phyloP scores from a whole-genome alignment of 495 filamentous ascomycete species.

The Neurospora hispaniola region DNA sequence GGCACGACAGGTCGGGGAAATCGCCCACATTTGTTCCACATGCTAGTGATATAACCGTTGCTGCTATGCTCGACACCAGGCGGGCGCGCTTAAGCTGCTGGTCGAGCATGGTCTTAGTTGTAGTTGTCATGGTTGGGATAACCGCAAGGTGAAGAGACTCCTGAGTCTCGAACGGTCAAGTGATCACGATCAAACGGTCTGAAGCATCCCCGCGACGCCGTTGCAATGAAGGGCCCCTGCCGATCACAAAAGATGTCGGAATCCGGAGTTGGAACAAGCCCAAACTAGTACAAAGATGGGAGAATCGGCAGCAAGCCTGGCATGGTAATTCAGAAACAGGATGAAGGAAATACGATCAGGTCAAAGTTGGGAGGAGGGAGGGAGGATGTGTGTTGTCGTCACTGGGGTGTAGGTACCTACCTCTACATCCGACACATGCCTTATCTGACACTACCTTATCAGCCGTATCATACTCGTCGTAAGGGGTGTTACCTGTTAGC shows the following conservation, averaged over 20 bases:
- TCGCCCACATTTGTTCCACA: slow-evolving; percentile 78
- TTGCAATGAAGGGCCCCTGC: background rate
- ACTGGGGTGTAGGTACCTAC: background rate
- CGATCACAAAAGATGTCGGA: background rate
- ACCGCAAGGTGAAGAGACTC: background rate
- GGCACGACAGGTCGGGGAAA: background rate
- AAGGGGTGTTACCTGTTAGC: background rate
- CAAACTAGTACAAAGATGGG: background rate
- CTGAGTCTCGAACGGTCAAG: background rate
- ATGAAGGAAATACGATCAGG: background rate
- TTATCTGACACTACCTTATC: background rate
- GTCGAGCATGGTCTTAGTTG: slow-evolving; percentile 18
- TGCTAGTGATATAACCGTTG: slow-evolving; percentile 74
- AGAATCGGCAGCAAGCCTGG: background rate
- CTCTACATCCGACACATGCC: background rate
- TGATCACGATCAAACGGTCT: background rate
- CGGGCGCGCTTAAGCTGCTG: slow-evolving; percentile 42
- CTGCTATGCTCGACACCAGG: slow-evolving; percentile 72
- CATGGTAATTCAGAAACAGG: background rate
- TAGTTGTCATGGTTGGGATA: background rate
- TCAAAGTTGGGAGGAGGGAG: background rate
- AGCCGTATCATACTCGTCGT: background rate
- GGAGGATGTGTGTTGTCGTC: background rate
- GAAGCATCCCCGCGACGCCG: background rate
- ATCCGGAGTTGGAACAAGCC: background rate